Evolutionary conservation across 2,329 filamentous ascomycete genomes (phyloP), one percentile per base, ranked within the genome.

Genomic region (Ophiocordyceps camponoti-leonardi): DNA sequence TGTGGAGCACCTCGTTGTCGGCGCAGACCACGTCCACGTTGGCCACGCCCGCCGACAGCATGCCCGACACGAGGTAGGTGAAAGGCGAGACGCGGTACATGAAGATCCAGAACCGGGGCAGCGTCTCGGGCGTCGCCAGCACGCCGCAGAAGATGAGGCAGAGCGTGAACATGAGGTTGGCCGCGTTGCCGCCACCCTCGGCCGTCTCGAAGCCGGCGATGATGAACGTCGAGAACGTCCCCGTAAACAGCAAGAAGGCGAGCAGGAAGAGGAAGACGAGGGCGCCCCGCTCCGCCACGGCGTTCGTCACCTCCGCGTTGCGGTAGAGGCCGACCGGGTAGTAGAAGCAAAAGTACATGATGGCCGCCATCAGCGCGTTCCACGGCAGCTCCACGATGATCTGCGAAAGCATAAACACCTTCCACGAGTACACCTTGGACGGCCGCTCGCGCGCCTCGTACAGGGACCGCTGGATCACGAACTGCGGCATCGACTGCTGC

Each of bases 391-490:
- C 88, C 48, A 90, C 85, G 28, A 87, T 65, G 51, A 94, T 83
- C 60, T 88, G 84, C 47, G 81, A 78, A 28, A 90, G 67, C 72
- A 93, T 84, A 58, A 93, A 93, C 6, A 86, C 77, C 58, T 83
- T 79, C 86, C 86, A 93, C 44, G 77, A 79, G 62, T 93, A 93
- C 0, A 84, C 78, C 65, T 88, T 90, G 44, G 81, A 85, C 0
- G 86, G 86, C 4, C 85, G 77, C 63, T 93, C 86, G 44, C 85
- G 83, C 30, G 83, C 83, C 63, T 93, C 86, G 61, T 92, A 93
- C 0, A 93, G 68, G 13, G 81, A 77, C 45, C 86, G 78, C 56
- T 92, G 85, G 22, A 81, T 78, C 53, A 92, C 81, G 53, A 93
- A 93, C 53, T 86, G 81, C 1, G 86, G 86, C 83, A 92, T 88